Conservation (phyloP, 352 stramenopile species). For the Phytophthora agathidicida region DNA sequence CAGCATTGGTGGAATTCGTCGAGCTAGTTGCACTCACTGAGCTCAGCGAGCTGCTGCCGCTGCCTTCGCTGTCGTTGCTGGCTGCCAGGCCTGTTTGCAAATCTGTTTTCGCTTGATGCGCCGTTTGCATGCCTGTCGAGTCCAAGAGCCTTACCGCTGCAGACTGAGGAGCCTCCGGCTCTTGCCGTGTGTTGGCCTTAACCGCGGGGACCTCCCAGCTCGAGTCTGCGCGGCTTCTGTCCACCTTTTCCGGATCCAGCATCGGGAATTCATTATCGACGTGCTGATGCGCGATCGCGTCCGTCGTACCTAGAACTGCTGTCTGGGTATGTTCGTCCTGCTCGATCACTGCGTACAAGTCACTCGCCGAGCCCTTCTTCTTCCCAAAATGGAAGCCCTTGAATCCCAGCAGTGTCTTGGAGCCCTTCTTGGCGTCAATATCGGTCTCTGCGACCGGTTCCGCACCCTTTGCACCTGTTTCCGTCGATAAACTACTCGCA, state of each 20-base stretch:
- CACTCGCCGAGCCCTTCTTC: conserved; percentile 19
- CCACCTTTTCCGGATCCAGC: conserved; percentile 38
- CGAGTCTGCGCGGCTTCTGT: conserved; percentile 43
- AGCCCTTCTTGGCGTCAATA: conserved; percentile 25
- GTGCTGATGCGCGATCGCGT: neutral
- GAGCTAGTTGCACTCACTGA: conserved; percentile 3
- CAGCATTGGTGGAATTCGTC: conserved; percentile 1
- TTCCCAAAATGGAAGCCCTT: conserved; percentile 35
- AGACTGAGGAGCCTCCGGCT: conserved; percentile 1
- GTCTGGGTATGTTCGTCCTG: conserved; percentile 7
- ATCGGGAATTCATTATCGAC: conserved; percentile 37
- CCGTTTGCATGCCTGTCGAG: conserved; percentile 15
- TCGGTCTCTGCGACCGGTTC: conserved; percentile 8
- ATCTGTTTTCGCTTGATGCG: conserved; percentile 19
- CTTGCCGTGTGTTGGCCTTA: conserved; percentile 7
- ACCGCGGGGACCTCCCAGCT: conserved; percentile 38
- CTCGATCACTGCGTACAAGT: conserved; percentile 16
- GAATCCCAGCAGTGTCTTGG: conserved; percentile 26
- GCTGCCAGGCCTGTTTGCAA: neutral
- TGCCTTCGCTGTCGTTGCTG: conserved; percentile 12
- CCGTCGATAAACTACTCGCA: neutral
- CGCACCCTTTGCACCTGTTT: neutral
- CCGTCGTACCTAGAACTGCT: conserved; percentile 8
- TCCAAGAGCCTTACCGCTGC: conserved; percentile 22
- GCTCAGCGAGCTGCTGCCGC: conserved; percentile 11